phyloP scores from a whole-genome alignment of 2,329 filamentous ascomycete species.

The Plectosphaerella cucumerina region DNA sequence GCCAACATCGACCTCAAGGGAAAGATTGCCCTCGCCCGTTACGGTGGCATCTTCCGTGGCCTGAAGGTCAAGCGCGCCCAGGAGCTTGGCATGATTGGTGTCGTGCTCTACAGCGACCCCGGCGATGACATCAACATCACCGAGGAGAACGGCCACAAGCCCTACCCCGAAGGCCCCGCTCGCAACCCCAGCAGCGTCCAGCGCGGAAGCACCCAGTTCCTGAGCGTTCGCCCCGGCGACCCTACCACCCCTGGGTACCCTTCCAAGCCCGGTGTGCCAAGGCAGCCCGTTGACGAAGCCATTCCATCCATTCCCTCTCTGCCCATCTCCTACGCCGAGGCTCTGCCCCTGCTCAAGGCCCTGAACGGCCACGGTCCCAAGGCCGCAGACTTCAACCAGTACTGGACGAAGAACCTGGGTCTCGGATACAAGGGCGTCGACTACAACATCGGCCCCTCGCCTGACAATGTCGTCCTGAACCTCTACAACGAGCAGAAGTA shows the following conservation, averaged over 20 bases:
- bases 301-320: constrained; percentile 86
- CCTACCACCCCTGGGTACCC: constrained; percentile 90
- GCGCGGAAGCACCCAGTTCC: constrained; percentile 78
- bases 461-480: constrained; percentile 66
- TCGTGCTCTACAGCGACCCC: constrained; percentile 81
- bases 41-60: constrained; percentile 82
- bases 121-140: constrained; percentile 82
- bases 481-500: constrained; percentile 79
- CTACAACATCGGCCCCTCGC: constrained; percentile 82
- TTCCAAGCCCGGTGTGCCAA: constrained; percentile 82
- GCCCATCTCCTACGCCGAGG: constrained; percentile 85
- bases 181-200: constrained; percentile 87
- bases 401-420: constrained; percentile 67
- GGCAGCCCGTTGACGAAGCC: constrained; percentile 62
- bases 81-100: constrained; percentile 84
- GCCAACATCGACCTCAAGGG: constrained; percentile 73
- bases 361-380: constrained; percentile 85
- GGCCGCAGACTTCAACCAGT: constrained; percentile 66
- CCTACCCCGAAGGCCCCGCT: constrained; percentile 83
- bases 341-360: constrained; percentile 80
- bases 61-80: constrained; percentile 91
- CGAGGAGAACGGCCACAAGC: constrained; percentile 71
- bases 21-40: constrained; percentile 83
- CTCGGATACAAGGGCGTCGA: constrained; percentile 75
- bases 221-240: constrained; percentile 67